Conservation (phyloP, 306 rosid genomes). For the Urtica urens region DNA sequence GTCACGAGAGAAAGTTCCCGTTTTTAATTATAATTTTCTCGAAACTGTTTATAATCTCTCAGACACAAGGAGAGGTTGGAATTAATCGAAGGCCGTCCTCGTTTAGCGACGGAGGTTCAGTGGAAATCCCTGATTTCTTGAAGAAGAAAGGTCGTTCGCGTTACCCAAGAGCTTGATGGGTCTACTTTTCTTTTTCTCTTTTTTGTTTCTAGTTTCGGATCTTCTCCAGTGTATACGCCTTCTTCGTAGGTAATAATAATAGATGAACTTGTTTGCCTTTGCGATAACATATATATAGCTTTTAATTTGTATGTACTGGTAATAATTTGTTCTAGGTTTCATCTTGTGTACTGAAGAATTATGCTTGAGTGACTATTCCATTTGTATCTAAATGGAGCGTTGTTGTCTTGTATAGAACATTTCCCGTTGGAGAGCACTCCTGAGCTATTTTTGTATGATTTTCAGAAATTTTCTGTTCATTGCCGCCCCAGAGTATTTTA, state of each 20-base stretch:
- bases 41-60: neutral
- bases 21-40: no score
- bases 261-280: slow-evolving; percentile 29
- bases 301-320: slow-evolving; percentile 16
- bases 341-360: slow-evolving; percentile 12
- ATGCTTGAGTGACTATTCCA: neutral
- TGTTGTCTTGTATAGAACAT: slow-evolving; percentile 24
- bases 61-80: slow-evolving; percentile 70
- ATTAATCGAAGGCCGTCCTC: slow-evolving; percentile 50
- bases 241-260: slow-evolving; percentile 26
- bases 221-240: slow-evolving; percentile 19
- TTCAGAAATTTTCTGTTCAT: no score
- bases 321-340: slow-evolving; percentile 15
- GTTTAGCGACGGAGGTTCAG: slow-evolving; percentile 50
- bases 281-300: slow-evolving; percentile 20
- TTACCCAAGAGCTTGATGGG: slow-evolving; percentile 63
- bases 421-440: slow-evolving; percentile 1
- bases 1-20: no score
- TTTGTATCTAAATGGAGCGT: slow-evolving; percentile 7
- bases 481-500: no score
- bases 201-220: slow-evolving; percentile 20
- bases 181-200: slow-evolving; percentile 9
- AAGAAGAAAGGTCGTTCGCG: slow-evolving; percentile 96
- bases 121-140: slow-evolving; percentile 88
- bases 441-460: no score